Base-by-base conservation (phyloP, 768 basidiomycete species). In the Fibroporia radiculosa region DNA sequence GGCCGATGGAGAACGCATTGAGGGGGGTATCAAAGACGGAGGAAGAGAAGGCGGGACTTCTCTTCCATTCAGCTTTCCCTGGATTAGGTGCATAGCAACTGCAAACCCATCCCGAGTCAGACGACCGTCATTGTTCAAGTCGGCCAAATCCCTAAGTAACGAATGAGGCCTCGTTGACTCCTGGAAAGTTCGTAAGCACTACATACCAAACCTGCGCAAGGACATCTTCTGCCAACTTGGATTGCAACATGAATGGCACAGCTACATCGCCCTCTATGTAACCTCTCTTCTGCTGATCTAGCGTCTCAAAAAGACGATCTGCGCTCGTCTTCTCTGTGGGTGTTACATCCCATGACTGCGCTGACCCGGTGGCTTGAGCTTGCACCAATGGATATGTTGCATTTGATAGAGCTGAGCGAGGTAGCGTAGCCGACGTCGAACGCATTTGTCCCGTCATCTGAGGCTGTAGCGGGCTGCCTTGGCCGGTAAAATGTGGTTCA, bases 191-290 rank as follows among this genome's bases (percentile, higher is more conserved):
- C 28, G 25, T n/a, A n/a, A 12, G 25, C 24, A 37, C 26, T 18
- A 69, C 83, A 41, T 57, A 95, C 95, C 96, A 99, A 39, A 99
- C 71, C 55, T 78, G 83, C 3, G 96, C 96, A n/a, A 99, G 73
- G 20, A 77, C 73, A 22, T 84, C 82, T 48, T 88, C 86, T 1
- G 82, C 73, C 36, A 99, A 66, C 36, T 86, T 82, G 25, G 91
- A 93, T 63, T 92, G 82, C 48, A 95, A 61, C 84, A 99, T 86
- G 65, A 98, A 98, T 3, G 90, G 91, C 4, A 96, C 96, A 6
- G 92, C 96, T 26, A 90, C 80, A 48, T 95, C 91, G 6, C 93
- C 93, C 58, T 93, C 92, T 16, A 98, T 84, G 57, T 72, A 88
- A 0, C 92, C 93, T 48, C 67, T 74, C 52, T 74, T 80, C 50